These are phyloP conservation scores for Thraustochytrium sp. DNA, from an alignment of 352 stramenopile species.

Conservation along the genomic window DNA sequence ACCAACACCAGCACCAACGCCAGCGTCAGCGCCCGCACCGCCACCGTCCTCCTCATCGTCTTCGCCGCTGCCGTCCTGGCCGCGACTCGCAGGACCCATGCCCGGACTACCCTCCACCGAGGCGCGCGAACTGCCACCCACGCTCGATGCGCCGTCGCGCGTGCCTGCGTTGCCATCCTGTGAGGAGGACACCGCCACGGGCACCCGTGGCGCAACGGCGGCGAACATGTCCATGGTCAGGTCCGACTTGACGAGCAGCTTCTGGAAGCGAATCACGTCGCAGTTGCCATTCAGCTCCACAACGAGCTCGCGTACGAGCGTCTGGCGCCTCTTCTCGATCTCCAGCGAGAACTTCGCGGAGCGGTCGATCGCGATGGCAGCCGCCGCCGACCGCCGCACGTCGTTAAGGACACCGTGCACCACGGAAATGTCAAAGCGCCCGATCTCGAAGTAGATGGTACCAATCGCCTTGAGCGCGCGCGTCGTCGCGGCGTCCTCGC, in stretches of 20 bases:
- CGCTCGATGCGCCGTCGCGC: neutral
- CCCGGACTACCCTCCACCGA: neutral
- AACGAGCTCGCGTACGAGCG: slow-evolving; percentile 7
- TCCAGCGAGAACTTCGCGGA: neutral
- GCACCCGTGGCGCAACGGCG: neutral
- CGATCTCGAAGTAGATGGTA: slow-evolving; percentile 33
- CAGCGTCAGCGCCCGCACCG: neutral
- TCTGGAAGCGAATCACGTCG: slow-evolving; percentile 20
- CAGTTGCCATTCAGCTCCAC: slow-evolving; percentile 12
- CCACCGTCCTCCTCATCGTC: no score
- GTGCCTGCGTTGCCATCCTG: neutral
- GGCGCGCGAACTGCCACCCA: neutral
- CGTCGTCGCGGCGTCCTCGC: neutral
- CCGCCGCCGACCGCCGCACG: slow-evolving; percentile 20
- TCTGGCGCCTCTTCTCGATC: neutral
- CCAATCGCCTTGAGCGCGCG: slow-evolving; percentile 30
- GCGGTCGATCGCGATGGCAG: neutral
- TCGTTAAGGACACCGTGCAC: slow-evolving; percentile 32
- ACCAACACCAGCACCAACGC: neutral
- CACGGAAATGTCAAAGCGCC: slow-evolving; percentile 4
- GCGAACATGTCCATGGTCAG: neutral
- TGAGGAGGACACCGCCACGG: neutral
- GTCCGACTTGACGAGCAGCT: slow-evolving; percentile 29
- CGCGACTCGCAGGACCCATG: neutral
- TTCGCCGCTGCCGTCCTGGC: neutral